Conservation (phyloP, 768 basidiomycete genomes). For the Tulasnella sp. region DNA sequence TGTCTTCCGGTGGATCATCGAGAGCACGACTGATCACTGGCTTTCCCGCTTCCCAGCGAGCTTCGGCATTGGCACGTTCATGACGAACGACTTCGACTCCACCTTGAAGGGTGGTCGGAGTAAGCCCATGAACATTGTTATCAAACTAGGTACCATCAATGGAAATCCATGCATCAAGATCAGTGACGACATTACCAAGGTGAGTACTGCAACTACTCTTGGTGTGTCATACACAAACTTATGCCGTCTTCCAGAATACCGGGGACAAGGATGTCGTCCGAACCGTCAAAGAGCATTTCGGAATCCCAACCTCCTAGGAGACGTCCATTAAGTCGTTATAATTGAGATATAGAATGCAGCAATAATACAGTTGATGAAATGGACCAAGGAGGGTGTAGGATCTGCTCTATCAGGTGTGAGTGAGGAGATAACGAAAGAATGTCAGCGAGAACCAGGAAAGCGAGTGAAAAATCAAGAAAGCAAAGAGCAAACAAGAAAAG, state of each 20-base stretch:
- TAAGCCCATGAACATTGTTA: constrained; percentile 86
- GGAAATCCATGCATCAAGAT: constrained; percentile 77
- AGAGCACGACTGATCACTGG: not conserved
- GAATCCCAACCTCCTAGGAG: constrained; percentile 13
- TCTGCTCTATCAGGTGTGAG: too few species aligned
- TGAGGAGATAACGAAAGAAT: too few species aligned
- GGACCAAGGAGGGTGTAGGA: too few species aligned
- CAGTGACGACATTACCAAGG: constrained; percentile 84
- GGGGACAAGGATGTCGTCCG: constrained; percentile 49
- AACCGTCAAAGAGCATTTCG: constrained; percentile 39
- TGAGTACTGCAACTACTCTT: constrained; percentile 20
- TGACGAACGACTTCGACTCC: constrained; percentile 73
- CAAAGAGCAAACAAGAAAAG: not conserved
- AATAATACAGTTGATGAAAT: too few species aligned
- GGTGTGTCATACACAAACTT: not conserved
- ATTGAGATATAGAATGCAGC: too few species aligned
- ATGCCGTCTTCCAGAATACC: constrained; percentile 41
- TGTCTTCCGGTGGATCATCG: too few species aligned
- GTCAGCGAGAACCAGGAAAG: too few species aligned
- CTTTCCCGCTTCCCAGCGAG: constrained; percentile 39
- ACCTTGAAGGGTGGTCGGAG: constrained; percentile 44
- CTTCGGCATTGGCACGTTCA: constrained; percentile 87
- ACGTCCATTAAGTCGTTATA: too few species aligned
- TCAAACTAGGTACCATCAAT: constrained; percentile 72
- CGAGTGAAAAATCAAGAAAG: not conserved